Conservation (phyloP, 371 early-diverging fungal genomes). For the Chytridium lagenaria region DNA sequence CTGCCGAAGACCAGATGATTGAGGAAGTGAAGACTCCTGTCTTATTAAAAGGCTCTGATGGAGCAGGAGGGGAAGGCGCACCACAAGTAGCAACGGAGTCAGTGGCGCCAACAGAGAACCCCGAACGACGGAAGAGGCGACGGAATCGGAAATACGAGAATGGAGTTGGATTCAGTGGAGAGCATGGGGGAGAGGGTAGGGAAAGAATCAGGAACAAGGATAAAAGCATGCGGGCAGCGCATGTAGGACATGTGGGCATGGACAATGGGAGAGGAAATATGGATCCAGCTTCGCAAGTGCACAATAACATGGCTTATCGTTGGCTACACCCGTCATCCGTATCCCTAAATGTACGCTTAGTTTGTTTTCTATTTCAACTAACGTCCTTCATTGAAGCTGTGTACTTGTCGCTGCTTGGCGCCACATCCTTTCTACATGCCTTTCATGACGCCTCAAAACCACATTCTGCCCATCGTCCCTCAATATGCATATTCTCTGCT, state of each 20-base stretch:
- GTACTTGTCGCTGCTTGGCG: slow-evolving; percentile 24
- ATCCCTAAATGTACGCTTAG: slow-evolving; percentile 28
- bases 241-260: neutral
- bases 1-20: no score
- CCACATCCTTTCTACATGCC: slow-evolving; percentile 14
- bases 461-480: slow-evolving; percentile 18
- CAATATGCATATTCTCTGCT: slow-evolving; percentile 32
- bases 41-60: no score
- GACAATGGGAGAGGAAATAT: neutral
- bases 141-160: slow-evolving; percentile 8
- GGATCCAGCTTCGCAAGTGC: neutral
- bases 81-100: no score
- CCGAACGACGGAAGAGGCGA: slow-evolving; percentile 4
- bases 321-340: slow-evolving; percentile 29
- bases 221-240: neutral
- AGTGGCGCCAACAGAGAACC: no score
- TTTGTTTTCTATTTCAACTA: neutral
- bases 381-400: slow-evolving; percentile 15
- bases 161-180: neutral
- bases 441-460: slow-evolving; percentile 15
- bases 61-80: no score
- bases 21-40: no score
- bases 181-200: neutral
- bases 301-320: slow-evolving; percentile 21
- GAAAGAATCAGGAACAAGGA: neutral